Evolutionary conservation across 2,329 filamentous ascomycete species (phyloP), one percentile per base, ranked within the genome.

Genomic region (Pseudogymnoascus sp.): DNA sequence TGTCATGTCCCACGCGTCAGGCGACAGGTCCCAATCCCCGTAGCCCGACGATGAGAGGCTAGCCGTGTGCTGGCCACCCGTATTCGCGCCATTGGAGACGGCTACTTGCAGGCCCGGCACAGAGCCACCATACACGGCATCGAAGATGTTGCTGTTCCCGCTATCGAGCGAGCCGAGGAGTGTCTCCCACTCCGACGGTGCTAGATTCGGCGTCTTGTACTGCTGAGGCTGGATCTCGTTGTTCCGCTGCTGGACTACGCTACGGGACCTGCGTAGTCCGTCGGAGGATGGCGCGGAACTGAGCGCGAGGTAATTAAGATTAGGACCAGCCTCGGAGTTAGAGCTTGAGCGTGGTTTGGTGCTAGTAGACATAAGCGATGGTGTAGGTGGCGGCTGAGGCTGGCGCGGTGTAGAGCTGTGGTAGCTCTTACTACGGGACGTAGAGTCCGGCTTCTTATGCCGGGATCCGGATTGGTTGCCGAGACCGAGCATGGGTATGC

Each of bases 61-160:
- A 5, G 15, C 36, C 7, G 59, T 18, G 15, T 42, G 18, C 15
- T 52, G 40, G 29, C n/a, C 13, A 1, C 12, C 59, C 4, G 13
- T 1, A 29, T 33, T 42, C 33, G 39, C 8, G 13, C 8, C 18
- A 60, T 61, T 45, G 39, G 73, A 69, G 62, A 12, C 72, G 69
- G 27, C 75, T 72, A 35, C 29, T 1, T 73, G 68, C n/a, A 74
- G 76, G 0, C 72, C 3, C 75, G 76, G 64, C 77, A 74, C 52
- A 78, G 79, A 80, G 0, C 88, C 88, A 37, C 88, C 89, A 67
- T 92, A 92, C 61, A 91, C 90, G 40, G 87, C 87, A 70, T 91
- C 87, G 73, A 90, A 94, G n/a, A 95, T 87, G 70, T 93, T 95
- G 61, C 87, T 84, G 66, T 87, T 82, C 0, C 90, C 90, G 36